Evolutionary conservation across 176 grass and related monocot species (phyloP).

Genomic region (Urochloa ruziziensis): DNA sequence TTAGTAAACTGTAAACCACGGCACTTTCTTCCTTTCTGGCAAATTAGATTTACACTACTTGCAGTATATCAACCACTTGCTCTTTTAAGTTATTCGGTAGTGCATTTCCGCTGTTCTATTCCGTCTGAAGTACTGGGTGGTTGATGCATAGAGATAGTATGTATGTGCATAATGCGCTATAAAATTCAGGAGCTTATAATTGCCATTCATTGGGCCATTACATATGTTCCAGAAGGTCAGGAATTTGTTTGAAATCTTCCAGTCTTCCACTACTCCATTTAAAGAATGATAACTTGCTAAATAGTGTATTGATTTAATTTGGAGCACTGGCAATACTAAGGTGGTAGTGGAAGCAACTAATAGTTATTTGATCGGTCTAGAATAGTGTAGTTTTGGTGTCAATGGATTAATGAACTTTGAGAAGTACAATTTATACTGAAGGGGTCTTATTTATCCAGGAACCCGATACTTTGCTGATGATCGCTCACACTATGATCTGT

Average conservation of each 20-base stretch:
- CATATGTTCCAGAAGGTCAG: background rate
- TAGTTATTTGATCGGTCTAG: slow-evolving; percentile 2
- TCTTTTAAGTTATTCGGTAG: background rate
- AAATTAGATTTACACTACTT: background rate
- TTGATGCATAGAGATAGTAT: background rate
- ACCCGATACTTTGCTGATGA: slow-evolving; percentile 59
- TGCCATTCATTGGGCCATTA: background rate
- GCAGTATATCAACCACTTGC: background rate
- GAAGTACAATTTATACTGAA: background rate
- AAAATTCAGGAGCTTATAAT: background rate
- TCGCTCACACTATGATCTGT: slow-evolving; percentile 58
- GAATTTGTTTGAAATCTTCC: background rate
- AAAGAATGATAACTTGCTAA: background rate
- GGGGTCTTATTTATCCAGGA: slow-evolving; percentile 31
- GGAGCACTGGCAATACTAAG: no score
- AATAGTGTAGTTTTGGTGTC: slow-evolving; percentile 1
- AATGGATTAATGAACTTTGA: background rate
- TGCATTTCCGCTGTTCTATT: background rate
- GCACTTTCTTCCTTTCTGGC: background rate
- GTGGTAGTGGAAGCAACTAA: background rate
- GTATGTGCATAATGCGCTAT: background rate
- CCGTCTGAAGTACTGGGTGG: background rate
- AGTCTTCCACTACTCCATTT: background rate
- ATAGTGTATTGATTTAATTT: background rate
- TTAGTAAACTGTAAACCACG: background rate